A percentile compares a stretch with the other conserved stretches of the same genome.
Conservation (phyloP, 2,329 filamentous ascomycete species). For the Aspergillus neoniger region DNA sequence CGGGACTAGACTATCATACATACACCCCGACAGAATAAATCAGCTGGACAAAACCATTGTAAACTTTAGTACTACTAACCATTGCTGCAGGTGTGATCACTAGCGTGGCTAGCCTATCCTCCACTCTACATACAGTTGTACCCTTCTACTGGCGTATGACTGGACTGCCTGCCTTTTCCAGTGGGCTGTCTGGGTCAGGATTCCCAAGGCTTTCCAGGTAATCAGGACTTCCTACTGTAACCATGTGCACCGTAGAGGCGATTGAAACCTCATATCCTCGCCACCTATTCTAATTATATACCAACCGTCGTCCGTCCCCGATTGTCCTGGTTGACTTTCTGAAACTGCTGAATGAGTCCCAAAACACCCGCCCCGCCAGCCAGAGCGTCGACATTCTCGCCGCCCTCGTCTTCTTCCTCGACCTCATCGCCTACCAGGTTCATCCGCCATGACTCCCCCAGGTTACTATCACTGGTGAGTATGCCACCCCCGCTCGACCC, state of each 20-base stretch:
- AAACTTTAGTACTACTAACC: no score
- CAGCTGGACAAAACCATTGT: no score
- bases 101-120: no score
- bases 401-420: constrained; percentile 48
- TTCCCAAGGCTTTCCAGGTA: background rate
- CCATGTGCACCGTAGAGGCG: background rate
- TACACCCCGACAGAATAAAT: no score
- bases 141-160: no score
- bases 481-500: constrained; percentile 40
- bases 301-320: constrained; percentile 38
- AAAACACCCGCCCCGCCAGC: constrained; percentile 60
- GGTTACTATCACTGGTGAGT: constrained; percentile 55
- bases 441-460: constrained; percentile 57
- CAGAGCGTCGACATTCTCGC: constrained; percentile 50
- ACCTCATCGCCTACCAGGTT: constrained; percentile 40
- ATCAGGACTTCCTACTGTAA: background rate
- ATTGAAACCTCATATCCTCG: background rate
- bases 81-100: no score
- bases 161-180: no score
- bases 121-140: no score
- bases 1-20: no score
- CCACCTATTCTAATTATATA: constrained; percentile 24
- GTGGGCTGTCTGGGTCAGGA: no score
- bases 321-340: constrained; percentile 55
- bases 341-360: constrained; percentile 67